Base-by-base conservation (phyloP, 331 rosid genomes). In the Dryas integrifolia region DNA sequence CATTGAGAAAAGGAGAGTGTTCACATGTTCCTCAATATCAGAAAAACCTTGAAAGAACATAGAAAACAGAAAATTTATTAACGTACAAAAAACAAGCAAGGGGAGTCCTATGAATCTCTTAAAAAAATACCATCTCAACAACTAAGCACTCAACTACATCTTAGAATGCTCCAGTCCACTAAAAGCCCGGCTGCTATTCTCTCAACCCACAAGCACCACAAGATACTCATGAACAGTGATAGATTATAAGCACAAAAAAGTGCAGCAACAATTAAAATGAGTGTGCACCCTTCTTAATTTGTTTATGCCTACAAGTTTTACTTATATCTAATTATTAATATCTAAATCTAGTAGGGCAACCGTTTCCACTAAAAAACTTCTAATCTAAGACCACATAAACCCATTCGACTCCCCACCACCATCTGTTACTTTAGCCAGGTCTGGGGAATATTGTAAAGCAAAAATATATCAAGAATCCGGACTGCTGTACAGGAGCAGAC, bases 21-120 rank as follows among this genome's bases (percentile, higher is more conserved):
- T 11, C 39, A 55, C 7, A 5, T 43, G 50, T 11, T 26, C 62
- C 64, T 43, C 43, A 8, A 55, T 59, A 66, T 38, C 18, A 21
- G 39, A 73, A 52, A 55, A 58, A 46, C 16, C 40, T 49, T 35
- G 24, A 73, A 63, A 40, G n/a, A 21, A 10, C 46, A n/a, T 69
- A 59, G 52, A 63, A 39, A 58, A 12, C 48, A 6, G 18, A 4
- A 49, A 9, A 11, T 16, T 79, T 11, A 79, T 75, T 39, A 69
- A 69, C 14, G 4, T 41, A 35, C 14, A 7, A 39, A 13, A 44
- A 4, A 21, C 13, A 46, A 52, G n/a, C 38, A 26, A 5, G 7
- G 2, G 14, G 21, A 18, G 63, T 18, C 51, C 21, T 11, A 55
- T 4, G 40, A 69, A 26, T 69, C 52, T 12, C 18, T 8, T 51